Base-by-base conservation (phyloP, 441 rosid genomes). In the Melastoma candidum region DNA sequence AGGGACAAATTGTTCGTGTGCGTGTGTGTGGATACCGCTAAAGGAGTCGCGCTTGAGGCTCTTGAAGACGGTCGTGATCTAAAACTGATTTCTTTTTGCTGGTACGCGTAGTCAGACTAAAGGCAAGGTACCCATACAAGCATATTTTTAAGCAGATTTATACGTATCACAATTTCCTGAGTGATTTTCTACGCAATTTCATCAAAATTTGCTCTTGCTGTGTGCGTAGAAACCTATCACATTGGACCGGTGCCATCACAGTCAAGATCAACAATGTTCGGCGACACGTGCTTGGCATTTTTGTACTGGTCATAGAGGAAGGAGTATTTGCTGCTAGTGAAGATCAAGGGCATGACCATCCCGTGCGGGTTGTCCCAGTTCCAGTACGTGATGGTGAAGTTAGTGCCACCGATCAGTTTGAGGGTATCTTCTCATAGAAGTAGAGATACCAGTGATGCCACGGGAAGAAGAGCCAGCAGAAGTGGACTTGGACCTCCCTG, bases 321-420 rank as follows among this genome's bases (percentile, higher is more conserved):
- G 0, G 89, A 79, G 36, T 29, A 3, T 4, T 54, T 51, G 2
- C 74, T 64, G 62, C 74, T 51, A 0, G 73, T 10, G n/a, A 53
- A 79, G 17, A 75, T 46, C 3, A 69, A 26, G 1, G 89, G 89
- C 68, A 82, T 56, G 49, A 41, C 63, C 89, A 82, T 82, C 24
- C 89, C 89, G 0, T 53, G 51, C 0, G 88, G 79, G 1, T 79
- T 61, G 58, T 82, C 89, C 85, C 89, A 77, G 51, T 79, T 82
- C 89, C 89, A 82, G 11, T 54, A 82, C 0, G 89, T 85, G 60
- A 79, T 47, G 4, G 78, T 75, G 26, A 83, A 83, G 26, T 68
- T 63, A 8, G 84, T 82, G 51, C 79, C 90, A 17, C 49, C 71
- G 4, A 83, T 80, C 47, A 83, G 39, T 49, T 69, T 80, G 0